A percentile compares a stretch with the other conserved stretches of the same genome.
Evolutionary conservation across 306 rosid genomes (phyloP).

Genomic region (Trifolium fragiferum): DNA sequence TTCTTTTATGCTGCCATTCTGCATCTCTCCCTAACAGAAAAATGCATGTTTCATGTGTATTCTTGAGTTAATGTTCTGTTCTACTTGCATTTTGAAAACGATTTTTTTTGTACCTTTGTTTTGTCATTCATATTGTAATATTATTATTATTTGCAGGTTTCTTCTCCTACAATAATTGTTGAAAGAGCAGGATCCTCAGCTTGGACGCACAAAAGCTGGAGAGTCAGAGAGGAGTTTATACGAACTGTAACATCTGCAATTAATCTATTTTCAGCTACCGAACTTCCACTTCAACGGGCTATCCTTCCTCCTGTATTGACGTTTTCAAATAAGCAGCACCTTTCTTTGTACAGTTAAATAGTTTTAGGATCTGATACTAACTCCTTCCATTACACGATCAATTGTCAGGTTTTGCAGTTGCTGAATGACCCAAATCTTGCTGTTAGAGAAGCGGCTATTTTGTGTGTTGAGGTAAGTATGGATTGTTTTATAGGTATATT

Average conservation of each 20-base stretch:
- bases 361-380: constrained; percentile 27
- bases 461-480: constrained; percentile 84
- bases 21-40: background rate
- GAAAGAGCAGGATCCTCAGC: constrained; percentile 98
- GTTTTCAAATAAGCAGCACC: constrained; percentile 15
- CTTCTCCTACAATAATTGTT: constrained; percentile 97
- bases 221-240: constrained; percentile 95
- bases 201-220: constrained; percentile 99
- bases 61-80: constrained; percentile 17
- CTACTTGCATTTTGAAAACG: constrained; percentile 19
- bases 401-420: constrained; percentile 85
- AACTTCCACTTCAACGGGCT: constrained; percentile 94
- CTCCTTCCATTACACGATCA: constrained; percentile 33
- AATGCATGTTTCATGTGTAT: constrained; percentile 21
- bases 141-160: constrained; percentile 60
- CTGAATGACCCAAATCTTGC: constrained; percentile 90
- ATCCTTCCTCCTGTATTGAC: constrained; percentile 83
- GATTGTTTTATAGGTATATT: constrained; percentile 16
- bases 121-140: constrained; percentile 20
- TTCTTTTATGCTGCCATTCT: constrained; percentile 17
- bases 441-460: constrained; percentile 94
- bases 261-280: constrained; percentile 86
- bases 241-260: constrained; percentile 95
- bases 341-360: constrained; percentile 20
- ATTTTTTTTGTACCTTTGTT: constrained; percentile 25